Base-by-base conservation (phyloP, 2,329 filamentous ascomycete species). In the Pestalotiopsis sp. region DNA sequence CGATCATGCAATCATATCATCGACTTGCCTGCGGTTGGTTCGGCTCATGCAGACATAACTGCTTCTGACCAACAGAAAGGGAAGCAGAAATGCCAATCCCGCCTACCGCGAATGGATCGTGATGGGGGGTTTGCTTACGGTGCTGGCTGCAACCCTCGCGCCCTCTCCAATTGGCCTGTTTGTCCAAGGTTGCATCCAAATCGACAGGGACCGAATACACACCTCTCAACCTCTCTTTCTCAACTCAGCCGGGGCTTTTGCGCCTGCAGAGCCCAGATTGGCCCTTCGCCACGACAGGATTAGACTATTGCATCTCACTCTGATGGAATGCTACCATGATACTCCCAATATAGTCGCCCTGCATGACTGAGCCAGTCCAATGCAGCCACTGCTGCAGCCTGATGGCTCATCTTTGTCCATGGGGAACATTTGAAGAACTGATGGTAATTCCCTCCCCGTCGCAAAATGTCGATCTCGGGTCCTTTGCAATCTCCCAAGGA, bases 241-340 rank as follows among this genome's bases (percentile, higher is more conserved):
- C 17, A n/a, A 52, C 20, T 52, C 45, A 20, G 17, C 45, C 17
- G 45, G 45, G 45, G 20, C 64, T 9, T n/a, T 39, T 31, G 23
- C 13, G 52, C 14, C 20, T 58, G 45, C 36, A 31, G 45, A 45
- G 36, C 39, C 36, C 23, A 59, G 66, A 62, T 23, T 49, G 58
- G 27, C 31, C 39, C 66, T 67, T 58, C 66, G 66, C 66, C 66
- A 67, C 66, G 66, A 62, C 66, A 67, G 66, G 66, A 67, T 62
- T 67, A 63, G 58, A 62, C 59, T 49, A 67, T 62, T 52, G 66
- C 66, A 52, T 23, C 25, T 36, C 31, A 27, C n/a, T 36, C 20
- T 36, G 9, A 66, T 17, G 23, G 56, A 9, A 38, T 17, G 25
- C 41, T 61, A 63, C 17, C 20, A 52, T 11, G 14, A n/a, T n/a